Evolutionary conservation across 1,284 basidiomycete genomes (phyloP), one percentile per base, ranked within the genome.

Genomic region (Apiotrichum mycotoxinovorans): DNA sequence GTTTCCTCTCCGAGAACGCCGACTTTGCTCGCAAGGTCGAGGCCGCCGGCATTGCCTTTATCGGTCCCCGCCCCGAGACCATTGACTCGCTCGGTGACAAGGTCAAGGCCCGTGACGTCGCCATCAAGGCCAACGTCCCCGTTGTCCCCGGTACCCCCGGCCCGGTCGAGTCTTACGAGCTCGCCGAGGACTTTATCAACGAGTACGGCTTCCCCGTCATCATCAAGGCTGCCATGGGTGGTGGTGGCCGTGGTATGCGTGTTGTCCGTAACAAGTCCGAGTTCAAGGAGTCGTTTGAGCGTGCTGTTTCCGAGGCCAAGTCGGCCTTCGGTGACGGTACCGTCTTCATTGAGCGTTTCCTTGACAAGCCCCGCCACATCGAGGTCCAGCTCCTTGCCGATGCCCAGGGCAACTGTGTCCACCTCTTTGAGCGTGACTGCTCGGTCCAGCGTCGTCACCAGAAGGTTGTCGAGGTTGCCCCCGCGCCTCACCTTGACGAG

Each of bases 31-130:
- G 86, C 61, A 95, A 95, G 79, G 95, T 98, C 63, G 95, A 98
- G 79, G 88, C 89, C 72, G 96, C 96, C 46, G 96, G 96, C 46
- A 86, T 99, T 66, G 91, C 93, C 40, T 99, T 98, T 78, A 88
- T 99, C 67, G 96, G 96, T 26, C 96, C 96, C 44, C 83, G 89
- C 40, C 94, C 95, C 40, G 90, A 96, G 77, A 94, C 95, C 68
- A 98, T 99, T 67, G 96, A 98, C 81, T 86, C 88, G 48, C 85
- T 98, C 52, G 96, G 96, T 63, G 95, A 98, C 83, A 98, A 99
- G 85, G 97, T 94, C 61, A 98, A 98, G 79, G 95, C 95, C 47
- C 85, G 93, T 70, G 84, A 85, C 45, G 81, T 94, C 52, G 69
- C 70, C 41, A 91, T 91, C 75, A 87, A 87, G 75, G 84, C 87